phyloP scores from a whole-genome alignment of 2,329 filamentous ascomycete species.

The Tolypocladium paradoxum region DNA sequence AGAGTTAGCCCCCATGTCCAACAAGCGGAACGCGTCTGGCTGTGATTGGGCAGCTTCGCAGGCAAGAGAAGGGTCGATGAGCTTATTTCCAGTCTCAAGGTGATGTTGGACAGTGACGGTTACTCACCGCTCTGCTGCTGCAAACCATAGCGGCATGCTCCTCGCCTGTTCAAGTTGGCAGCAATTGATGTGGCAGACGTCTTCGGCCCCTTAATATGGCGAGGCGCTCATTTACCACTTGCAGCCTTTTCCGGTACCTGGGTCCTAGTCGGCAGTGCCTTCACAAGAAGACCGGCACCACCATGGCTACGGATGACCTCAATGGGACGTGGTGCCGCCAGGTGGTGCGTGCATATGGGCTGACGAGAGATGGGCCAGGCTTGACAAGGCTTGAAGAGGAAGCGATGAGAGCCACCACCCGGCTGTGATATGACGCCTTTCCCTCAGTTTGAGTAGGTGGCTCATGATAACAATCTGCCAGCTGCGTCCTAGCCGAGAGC shows the following conservation, averaged over 20 bases:
- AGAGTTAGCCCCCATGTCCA: neutral
- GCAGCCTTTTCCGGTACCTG: neutral
- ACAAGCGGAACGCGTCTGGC: neutral
- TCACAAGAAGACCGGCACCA: neutral
- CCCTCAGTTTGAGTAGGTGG: neutral
- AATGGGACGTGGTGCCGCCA: neutral
- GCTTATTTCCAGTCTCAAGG: neutral
- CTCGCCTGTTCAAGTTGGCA: neutral
- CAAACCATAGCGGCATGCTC: too few species aligned
- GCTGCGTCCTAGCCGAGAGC: neutral
- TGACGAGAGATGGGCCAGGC: neutral
- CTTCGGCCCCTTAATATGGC: neutral
- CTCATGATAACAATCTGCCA: neutral
- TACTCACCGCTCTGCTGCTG: neutral
- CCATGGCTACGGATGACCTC: neutral
- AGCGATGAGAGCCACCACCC: neutral
- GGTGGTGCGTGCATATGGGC: neutral
- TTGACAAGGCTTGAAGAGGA: neutral
- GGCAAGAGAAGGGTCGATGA: neutral
- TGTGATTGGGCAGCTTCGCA: neutral
- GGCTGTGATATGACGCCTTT: neutral
- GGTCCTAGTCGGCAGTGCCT: neutral
- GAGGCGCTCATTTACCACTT: neutral
- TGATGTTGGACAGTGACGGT: neutral
- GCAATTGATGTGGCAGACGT: neutral